phyloP scores from a whole-genome alignment of 768 basidiomycete genomes.

The Trichaptum fuscoviolaceum region DNA sequence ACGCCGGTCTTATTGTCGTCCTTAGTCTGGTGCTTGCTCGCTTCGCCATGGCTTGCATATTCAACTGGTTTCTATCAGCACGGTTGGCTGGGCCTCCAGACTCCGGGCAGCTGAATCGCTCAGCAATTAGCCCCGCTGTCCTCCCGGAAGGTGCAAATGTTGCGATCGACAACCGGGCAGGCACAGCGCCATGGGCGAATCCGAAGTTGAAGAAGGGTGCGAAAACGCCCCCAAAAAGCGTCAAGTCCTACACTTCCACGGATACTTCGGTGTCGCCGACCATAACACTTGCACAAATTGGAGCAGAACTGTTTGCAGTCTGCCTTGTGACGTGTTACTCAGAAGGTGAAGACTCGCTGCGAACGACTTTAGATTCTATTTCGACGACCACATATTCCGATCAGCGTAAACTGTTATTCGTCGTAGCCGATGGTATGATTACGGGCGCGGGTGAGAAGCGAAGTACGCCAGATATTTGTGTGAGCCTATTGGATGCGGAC shows the following conservation, averaged over 20 bases:
- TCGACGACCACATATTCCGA: constrained; percentile 90
- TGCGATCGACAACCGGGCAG: constrained; percentile 84
- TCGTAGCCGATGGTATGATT: constrained; percentile 98
- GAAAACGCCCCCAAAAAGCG: constrained; percentile 31
- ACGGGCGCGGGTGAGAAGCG: constrained; percentile 94
- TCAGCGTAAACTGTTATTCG: constrained; percentile 83
- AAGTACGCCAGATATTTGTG: constrained; percentile 96
- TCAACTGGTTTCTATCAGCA: constrained; percentile 93
- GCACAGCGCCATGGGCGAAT: constrained; percentile 92
- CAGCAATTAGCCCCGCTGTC: constrained; percentile 90
- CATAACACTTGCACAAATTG: constrained; percentile 86
- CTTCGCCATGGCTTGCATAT: constrained; percentile 93
- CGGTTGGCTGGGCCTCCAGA: constrained; percentile 75
- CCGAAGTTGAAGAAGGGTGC: constrained; percentile 49
- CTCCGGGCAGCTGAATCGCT: constrained; percentile 64
- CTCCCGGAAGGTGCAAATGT: constrained; percentile 95
- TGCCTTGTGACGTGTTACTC: constrained; percentile 98
- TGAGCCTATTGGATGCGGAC: constrained; percentile 86
- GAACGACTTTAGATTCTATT: constrained; percentile 90
- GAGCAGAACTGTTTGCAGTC: constrained; percentile 90
- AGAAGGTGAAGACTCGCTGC: constrained; percentile 89
- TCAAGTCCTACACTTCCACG: constrained; percentile 42
- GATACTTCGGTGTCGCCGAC: constrained; percentile 60
- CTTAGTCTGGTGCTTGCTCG: constrained; percentile 86
- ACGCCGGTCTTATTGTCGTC: constrained; percentile 86